These are phyloP conservation scores for Triticum dicoccoides DNA, from an alignment of 176 grass and related monocot species.

Conservation along the genomic window DNA sequence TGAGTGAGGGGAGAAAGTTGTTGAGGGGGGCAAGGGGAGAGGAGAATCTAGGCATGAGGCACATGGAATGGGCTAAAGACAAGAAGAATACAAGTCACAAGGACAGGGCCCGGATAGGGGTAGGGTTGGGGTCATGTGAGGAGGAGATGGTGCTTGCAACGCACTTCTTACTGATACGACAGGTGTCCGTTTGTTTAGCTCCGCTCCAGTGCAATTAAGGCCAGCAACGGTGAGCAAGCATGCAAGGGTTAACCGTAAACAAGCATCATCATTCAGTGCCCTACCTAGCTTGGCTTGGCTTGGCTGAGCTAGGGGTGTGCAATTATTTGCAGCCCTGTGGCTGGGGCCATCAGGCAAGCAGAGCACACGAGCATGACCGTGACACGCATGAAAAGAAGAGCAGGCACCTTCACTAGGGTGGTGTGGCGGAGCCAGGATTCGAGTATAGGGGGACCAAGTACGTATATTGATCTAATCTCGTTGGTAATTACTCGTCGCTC, in stretches of 20 bases:
- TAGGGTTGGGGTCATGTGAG: slow-evolving; percentile 8
- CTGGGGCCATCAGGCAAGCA: slow-evolving; percentile 16
- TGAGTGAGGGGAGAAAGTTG: not conserved
- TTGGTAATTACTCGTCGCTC: too few relatives aligned
- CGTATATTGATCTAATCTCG: too few relatives aligned
- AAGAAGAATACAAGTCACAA: slow-evolving; percentile 37
- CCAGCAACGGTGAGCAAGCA: not conserved
- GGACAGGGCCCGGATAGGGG: not conserved
- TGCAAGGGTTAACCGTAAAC: slow-evolving; percentile 11
- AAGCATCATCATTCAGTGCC: slow-evolving; percentile 26
- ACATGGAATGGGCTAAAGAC: slow-evolving; percentile 48
- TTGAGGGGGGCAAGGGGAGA: not conserved
- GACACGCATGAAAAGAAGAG: slow-evolving; percentile 43
- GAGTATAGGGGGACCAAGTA: too few relatives aligned
- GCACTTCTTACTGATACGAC: not conserved
- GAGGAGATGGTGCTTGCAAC: slow-evolving; percentile 29
- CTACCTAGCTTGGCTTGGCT: not conserved
- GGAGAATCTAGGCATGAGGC: slow-evolving; percentile 56
- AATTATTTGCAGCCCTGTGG: not conserved
- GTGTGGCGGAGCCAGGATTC: too few relatives aligned
- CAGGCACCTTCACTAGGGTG: not conserved
- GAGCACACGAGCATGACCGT: not conserved
- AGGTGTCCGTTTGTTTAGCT: not conserved
- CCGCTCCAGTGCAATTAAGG: not conserved
- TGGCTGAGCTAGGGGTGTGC: not conserved